Percentiles rank a stretch among this genome's conserved stretches.
These are phyloP conservation scores for Xerocomus nothofagi DNA, from an alignment of 1,284 basidiomycete genomes.

Conservation along the genomic window DNA sequence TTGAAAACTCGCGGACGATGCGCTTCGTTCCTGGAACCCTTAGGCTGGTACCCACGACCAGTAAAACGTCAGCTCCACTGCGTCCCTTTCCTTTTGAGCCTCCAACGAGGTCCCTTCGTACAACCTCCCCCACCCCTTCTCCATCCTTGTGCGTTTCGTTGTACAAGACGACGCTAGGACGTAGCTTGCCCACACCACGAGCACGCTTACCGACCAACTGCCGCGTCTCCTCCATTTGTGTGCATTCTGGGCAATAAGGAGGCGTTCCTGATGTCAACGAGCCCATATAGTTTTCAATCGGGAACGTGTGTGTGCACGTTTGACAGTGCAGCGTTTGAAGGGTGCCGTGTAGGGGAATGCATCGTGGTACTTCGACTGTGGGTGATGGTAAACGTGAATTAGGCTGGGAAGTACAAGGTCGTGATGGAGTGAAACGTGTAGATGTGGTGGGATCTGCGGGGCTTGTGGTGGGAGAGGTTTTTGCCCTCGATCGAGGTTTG, in stretches of 20 bases:
- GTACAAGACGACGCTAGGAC: constrained; percentile 89
- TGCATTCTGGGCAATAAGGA: constrained; percentile 81
- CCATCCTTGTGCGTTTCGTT: constrained; percentile 88
- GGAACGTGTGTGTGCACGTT: constrained; percentile 72
- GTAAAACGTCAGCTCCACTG: constrained; percentile 76
- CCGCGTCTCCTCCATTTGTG: constrained; percentile 66
- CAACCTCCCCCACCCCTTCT: constrained; percentile 81
- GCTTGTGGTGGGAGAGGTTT: constrained; percentile 25
- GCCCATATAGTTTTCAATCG: constrained; percentile 60
- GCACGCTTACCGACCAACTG: constrained; percentile 78
- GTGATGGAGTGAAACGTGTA: constrained; percentile 17
- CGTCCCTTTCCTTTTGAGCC: constrained; percentile 61
- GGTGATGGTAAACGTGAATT: constrained; percentile 42
- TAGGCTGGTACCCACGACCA: constrained; percentile 91
- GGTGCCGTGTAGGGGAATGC: constrained; percentile 90
- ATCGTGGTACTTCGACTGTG: constrained; percentile 62
- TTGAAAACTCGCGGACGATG: constrained; percentile 89
- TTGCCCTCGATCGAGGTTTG: constrained; percentile 47
- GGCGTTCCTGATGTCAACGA: constrained; percentile 60
- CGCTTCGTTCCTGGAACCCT: constrained; percentile 91
- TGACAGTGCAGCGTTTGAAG: constrained; percentile 80
- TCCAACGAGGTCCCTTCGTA: constrained; percentile 74
- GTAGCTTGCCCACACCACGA: constrained; percentile 77
- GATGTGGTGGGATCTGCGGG: constrained; percentile 16
- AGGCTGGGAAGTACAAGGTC: constrained; percentile 23